These are phyloP conservation scores for Pleurotus eryngii DNA, from an alignment of 768 basidiomycete genomes.

Conservation along the genomic window DNA sequence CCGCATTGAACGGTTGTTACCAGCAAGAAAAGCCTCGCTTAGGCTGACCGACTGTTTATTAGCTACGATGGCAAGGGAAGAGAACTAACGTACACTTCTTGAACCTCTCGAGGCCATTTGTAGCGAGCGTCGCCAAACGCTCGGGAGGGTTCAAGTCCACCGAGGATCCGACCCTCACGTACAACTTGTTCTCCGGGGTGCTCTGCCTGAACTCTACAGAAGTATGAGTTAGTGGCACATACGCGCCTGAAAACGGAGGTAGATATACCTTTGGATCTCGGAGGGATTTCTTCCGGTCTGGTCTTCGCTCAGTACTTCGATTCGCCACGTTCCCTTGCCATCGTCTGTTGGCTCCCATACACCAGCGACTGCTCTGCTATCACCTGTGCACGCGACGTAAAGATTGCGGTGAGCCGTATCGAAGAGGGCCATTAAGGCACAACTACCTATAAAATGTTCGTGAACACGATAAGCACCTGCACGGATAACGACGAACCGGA, in stretches of 20 bases:
- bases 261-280: constrained; percentile 72
- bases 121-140: constrained; percentile 90
- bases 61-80: not conserved
- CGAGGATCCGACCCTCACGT: constrained; percentile 77
- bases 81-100: constrained; percentile 54
- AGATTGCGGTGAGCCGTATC: constrained; percentile 81
- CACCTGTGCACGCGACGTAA: constrained; percentile 90
- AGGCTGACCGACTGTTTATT: constrained; percentile 31
- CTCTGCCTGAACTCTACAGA: constrained; percentile 67
- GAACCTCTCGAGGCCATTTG: constrained; percentile 77
- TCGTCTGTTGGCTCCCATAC: constrained; percentile 75
- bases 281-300: constrained; percentile 91
- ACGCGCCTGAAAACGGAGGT: not conserved
- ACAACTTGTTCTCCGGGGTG: constrained; percentile 86
- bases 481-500: constrained; percentile 45
- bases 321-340: constrained; percentile 77
- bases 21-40: constrained; percentile 63
- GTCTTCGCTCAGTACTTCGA: constrained; percentile 93
- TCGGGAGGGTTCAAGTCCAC: constrained; percentile 81
- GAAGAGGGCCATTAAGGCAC: constrained; percentile 84
- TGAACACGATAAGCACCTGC: constrained; percentile 11
- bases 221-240: not conserved
- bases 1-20: constrained; percentile 58
- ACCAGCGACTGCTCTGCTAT: constrained; percentile 94
- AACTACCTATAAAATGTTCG: constrained; percentile 59